Base-by-base conservation (phyloP, 306 rosid species). In the Dryas drummondii region DNA sequence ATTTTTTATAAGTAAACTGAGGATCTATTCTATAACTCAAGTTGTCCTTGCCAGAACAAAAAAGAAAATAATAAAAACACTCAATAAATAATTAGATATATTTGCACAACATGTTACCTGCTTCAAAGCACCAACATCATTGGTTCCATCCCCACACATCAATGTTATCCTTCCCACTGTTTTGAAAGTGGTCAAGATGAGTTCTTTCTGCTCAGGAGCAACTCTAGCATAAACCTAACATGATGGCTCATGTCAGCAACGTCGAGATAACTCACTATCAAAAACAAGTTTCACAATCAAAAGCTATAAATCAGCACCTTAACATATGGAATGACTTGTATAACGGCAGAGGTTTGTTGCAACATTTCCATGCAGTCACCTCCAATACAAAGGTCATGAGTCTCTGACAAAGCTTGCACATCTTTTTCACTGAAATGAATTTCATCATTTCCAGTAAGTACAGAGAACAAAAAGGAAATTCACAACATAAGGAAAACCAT, bases 111-210 rank as follows among this genome's bases (percentile, higher is more conserved):
- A 66, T 7, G 49, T 79, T 84, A 94, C 98, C 97, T 96, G 99
- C 84, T 96, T 96, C 75, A 96, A 83, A 71, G 99, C 99, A 75
- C 99, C 99, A 74, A 96, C 99, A 49, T 96, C 99, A 75, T 96
- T 96, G 57, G 99, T 96, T 74, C 99, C 99, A 84, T 96, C 98
- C 49, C 99, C 99, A 82, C 99, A 96, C 99, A 96, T 96, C 86
- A 96, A 81, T 17, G 99, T 92, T 65, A 87, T 50, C 81, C 99
- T 85, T 79, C 99, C 99, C 50, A 96, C 99, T 58, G 94, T 84
- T 82, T 96, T 96, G 75, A 85, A 94, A 71, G 98, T 92, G 73
- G 99, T 96, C 96, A 96, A 74, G 80, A 96, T 96, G 73, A 96
- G 97, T 84, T 96, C 99, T 77, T 96, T 96, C 79, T 96, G 99